Base-by-base conservation (phyloP, 108 stramenopile genomes). In the Cyclotella baltica region DNA sequence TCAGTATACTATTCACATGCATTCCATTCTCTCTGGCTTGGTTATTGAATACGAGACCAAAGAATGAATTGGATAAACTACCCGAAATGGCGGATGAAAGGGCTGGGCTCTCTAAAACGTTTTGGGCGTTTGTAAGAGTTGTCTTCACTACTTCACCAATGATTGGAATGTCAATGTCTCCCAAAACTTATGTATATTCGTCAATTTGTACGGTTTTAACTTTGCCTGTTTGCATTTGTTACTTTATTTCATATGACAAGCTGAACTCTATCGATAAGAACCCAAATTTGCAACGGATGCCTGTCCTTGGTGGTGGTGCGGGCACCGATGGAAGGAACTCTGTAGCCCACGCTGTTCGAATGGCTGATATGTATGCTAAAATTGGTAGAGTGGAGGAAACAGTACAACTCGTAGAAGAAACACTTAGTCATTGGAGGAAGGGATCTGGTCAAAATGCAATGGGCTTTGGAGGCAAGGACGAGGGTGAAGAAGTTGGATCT, bases 281-380 rank as follows among this genome's bases (percentile, higher is more conserved):
- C 33, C 13, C 47, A 3, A 31, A 25, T 18, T 30, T 61, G 31
- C 11, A 19, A 1, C 38, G 37, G 20, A 1, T 64, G n/a, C n/a
- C n/a, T n/a, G n/a, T n/a, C n/a, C n/a, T n/a, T 35, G 23, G 28
- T 28, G 37, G 36, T 27, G 63, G 64, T 22, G 28, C 18, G 0
- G 64, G 37, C 30, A 51, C 63, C 22, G 68, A 59, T 27, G 69
- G 77, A 2, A 43, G 77, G 36, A 31, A 36, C 46, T 70, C 73
- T 19, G 78, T 70, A n/a, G 72, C 73, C 10, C 68, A 67, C 50
- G 78, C 78, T 5, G 66, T 80, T 11, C 66, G 63, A 50, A 80
- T 80, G 78, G 73, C 73, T 18, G 73, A 80, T 36, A 80, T 80
- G 78, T 80, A 80, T 33, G 23, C 52, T 22, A 80, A 73, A 37